Base-by-base conservation (phyloP, 441 rosid species). In the Capsella rubella region DNA sequence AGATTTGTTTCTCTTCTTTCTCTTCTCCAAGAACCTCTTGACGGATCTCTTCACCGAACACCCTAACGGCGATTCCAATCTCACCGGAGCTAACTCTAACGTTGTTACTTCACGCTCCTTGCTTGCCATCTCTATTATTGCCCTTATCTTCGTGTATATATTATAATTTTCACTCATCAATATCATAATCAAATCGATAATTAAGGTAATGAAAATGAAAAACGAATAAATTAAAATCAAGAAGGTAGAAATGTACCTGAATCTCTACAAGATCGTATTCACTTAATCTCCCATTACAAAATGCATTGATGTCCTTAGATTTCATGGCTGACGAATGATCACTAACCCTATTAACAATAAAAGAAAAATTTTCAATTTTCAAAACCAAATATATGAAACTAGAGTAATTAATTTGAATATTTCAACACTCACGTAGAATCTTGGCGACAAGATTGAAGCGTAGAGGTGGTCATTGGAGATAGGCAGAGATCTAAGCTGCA, bases 11-110 rank as follows among this genome's bases (percentile, higher is more conserved):
- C 49, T 78, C 64, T 52, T 72, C 25, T 69, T 70, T 47, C 81
- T 78, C 61, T 72, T 72, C 74, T 78, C 74, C 70, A 72, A 54
- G 68, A 78, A 78, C 54, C 74, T 78, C 35, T 78, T 56, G 42
- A 78, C 65, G 0, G 78, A 67, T 67, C 71, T 67, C 78, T 72
- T 72, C 71, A 72, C 74, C 39, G 77, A 45, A 39, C 9, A 72
- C 2, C 65, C 71, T 37, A 47, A 72, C 18, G 81, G 71, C 27
- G 61, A 54, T 60, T 25, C 70, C 13, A 54, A 0, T 21, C 66
- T 72, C 74, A 62, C 61, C 55, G 77, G 65, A 7, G 60, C 27
- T 61, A 72, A 45, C 57, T 67, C 65, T 31, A 54, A 27, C 70
- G 40, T 32, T 45, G 74, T 72, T 67, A 60, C 50, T 21, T 21